Evolutionary conservation across 306 rosid species (phyloP).

Genomic region (Alnus rubra): DNA sequence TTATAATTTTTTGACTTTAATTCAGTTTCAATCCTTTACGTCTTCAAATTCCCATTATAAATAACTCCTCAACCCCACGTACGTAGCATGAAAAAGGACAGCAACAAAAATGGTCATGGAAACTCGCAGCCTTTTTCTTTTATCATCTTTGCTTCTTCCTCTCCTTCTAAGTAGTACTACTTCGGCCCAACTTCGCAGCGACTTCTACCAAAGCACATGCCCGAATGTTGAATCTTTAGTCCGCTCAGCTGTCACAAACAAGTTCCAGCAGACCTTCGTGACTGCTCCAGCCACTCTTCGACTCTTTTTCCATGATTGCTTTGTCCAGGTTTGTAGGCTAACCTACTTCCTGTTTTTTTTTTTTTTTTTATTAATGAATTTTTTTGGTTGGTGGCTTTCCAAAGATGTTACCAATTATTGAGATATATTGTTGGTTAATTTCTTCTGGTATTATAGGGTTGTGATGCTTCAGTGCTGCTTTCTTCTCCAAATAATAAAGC

Average conservation of each 20-base stretch:
- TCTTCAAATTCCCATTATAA: conserved; percentile 11
- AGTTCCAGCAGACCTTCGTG: conserved; percentile 47
- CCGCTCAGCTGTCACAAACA: conserved; percentile 29
- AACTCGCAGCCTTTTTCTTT: conserved; percentile 22
- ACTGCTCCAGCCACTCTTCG: conserved; percentile 47
- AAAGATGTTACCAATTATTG: background rate
- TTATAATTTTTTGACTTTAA: background rate
- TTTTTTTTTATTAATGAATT: background rate
- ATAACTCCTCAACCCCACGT: conserved; percentile 8
- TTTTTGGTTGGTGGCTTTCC: background rate
- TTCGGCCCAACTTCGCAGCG: conserved; percentile 33
- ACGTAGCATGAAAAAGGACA: background rate
- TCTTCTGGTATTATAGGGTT: conserved; percentile 30
- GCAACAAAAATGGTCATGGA: conserved; percentile 18
- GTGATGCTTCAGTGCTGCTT: conserved; percentile 43
- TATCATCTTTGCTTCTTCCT: conserved; percentile 27
- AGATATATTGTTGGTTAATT: background rate
- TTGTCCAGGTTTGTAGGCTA: conserved; percentile 35
- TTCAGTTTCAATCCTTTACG: background rate
- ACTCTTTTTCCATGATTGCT: conserved; percentile 47
- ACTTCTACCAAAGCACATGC: conserved; percentile 38
- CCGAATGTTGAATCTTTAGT: conserved; percentile 47
- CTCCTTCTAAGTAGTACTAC: conserved; percentile 16
- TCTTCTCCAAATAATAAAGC: conserved; percentile 31
- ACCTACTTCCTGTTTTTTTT: background rate